Evolutionary conservation across 768 basidiomycete genomes (phyloP).

Genomic region (Podaxis mareebaensis): DNA sequence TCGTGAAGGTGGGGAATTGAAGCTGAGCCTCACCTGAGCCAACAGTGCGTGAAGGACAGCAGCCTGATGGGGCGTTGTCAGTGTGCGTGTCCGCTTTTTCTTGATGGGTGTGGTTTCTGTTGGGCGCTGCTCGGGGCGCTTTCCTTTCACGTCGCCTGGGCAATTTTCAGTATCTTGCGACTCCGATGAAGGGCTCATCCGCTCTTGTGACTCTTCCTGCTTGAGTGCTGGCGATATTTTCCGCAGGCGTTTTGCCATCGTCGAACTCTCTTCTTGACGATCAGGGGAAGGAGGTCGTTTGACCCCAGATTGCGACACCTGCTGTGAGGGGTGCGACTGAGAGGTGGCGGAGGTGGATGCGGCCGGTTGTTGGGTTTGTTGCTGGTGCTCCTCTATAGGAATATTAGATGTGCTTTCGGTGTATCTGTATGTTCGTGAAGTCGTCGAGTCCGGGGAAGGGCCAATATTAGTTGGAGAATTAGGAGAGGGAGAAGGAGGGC

Average conservation of each 20-base stretch:
- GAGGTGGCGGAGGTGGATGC: slow-evolving; percentile 25
- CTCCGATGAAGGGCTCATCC: slow-evolving; percentile 45
- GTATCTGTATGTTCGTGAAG: slow-evolving; percentile 44
- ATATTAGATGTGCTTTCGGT: slow-evolving; percentile 33
- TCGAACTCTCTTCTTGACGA: slow-evolving; percentile 30
- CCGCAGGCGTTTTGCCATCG: slow-evolving; percentile 46
- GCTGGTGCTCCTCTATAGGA: slow-evolving; percentile 12
- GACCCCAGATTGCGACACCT: slow-evolving; percentile 8
- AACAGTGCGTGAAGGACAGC: slow-evolving; percentile 84
- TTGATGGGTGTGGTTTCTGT: slow-evolving; percentile 52
- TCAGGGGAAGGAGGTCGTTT: slow-evolving; percentile 24
- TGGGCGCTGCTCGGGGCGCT: slow-evolving; percentile 38
- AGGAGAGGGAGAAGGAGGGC: slow-evolving; percentile 45
- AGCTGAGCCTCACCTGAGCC: slow-evolving; percentile 61
- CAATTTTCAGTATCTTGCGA: slow-evolving; percentile 65
- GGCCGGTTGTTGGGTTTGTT: background rate
- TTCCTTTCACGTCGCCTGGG: slow-evolving; percentile 45
- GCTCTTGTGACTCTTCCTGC: slow-evolving; percentile 8
- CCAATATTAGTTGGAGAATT: slow-evolving; percentile 41
- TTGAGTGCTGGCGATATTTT: slow-evolving; percentile 29
- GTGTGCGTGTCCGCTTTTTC: slow-evolving; percentile 80
- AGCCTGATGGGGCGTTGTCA: slow-evolving; percentile 87
- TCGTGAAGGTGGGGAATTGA: background rate
- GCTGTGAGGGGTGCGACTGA: slow-evolving; percentile 27
- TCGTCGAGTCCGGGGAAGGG: slow-evolving; percentile 33